Evolutionary conservation across 345 rosid genomes (phyloP).

Genomic region (Moringa oleifera): DNA sequence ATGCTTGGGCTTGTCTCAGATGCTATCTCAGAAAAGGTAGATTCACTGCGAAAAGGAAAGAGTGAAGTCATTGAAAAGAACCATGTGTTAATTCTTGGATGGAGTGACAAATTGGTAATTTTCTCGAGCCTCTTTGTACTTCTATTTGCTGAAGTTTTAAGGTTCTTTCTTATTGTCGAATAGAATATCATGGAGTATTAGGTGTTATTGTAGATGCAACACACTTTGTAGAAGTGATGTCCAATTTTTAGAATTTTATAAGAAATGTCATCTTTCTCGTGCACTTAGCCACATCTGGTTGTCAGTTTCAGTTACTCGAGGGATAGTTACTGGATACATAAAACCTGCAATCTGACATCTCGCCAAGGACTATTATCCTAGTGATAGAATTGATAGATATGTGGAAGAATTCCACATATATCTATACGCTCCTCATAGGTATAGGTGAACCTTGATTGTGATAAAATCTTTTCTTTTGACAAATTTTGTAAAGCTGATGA

Average conservation of each 20-base stretch:
- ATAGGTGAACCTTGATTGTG: not conserved
- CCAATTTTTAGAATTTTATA: not conserved
- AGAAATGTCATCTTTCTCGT: not conserved
- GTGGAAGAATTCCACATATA: too few species aligned
- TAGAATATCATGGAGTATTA: too few species aligned
- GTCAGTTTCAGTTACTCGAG: too few species aligned
- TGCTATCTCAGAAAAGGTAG: conserved; percentile 91
- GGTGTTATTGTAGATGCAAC: too few species aligned
- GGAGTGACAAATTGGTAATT: conserved; percentile 91
- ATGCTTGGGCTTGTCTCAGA: conserved; percentile 96
- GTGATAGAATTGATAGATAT: not conserved
- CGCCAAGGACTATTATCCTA: not conserved
- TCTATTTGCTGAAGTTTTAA: not conserved
- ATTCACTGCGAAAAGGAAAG: conserved; percentile 84
- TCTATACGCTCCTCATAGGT: too few species aligned
- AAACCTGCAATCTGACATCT: not conserved
- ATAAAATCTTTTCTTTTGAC: not conserved
- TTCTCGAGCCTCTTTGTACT: conserved; percentile 7
- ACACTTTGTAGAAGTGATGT: too few species aligned
- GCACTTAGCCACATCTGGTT: not conserved
- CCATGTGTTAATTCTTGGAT: conserved; percentile 83
- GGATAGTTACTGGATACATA: not conserved
- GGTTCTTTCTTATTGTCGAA: too few species aligned
- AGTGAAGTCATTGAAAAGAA: conserved; percentile 92
- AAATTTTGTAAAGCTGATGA: too few species aligned